Evolutionary conservation across 129 eudicot genomes (phyloP).

Genomic region (Mikania micrantha): DNA sequence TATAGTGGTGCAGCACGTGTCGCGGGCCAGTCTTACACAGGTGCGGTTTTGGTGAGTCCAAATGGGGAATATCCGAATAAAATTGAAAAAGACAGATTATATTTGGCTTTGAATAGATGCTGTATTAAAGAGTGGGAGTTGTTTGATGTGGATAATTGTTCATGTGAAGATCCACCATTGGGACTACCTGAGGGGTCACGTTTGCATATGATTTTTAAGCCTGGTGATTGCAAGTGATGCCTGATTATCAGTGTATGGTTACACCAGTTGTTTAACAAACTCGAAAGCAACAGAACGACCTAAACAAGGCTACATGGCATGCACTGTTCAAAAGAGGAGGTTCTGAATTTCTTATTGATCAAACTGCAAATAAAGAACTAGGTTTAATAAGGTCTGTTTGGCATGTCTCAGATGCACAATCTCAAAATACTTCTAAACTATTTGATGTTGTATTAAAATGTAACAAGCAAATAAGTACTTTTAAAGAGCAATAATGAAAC

Average conservation of each 20-base stretch:
- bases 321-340: neutral
- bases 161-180: conserved; percentile 66
- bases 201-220: conserved; percentile 37
- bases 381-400: neutral
- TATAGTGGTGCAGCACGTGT: conserved; percentile 93
- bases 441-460: neutral
- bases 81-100: conserved; percentile 35
- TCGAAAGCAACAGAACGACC: neutral
- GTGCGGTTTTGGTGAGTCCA: conserved; percentile 85
- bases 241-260: neutral
- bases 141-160: conserved; percentile 66
- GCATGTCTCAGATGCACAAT: neutral
- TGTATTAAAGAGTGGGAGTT: conserved; percentile 86
- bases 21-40: conserved; percentile 90
- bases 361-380: neutral
- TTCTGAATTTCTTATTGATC: neutral
- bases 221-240: conserved; percentile 12
- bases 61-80: conserved; percentile 63
- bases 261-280: neutral
- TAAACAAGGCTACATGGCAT: neutral
- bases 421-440: neutral
- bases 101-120: conserved; percentile 59
- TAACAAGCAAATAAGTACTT: neutral
- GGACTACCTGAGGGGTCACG: conserved; percentile 76
- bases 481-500: neutral